Base-by-base conservation (phyloP, 1,284 basidiomycete species). In the Moesziomyces antarcticus region DNA sequence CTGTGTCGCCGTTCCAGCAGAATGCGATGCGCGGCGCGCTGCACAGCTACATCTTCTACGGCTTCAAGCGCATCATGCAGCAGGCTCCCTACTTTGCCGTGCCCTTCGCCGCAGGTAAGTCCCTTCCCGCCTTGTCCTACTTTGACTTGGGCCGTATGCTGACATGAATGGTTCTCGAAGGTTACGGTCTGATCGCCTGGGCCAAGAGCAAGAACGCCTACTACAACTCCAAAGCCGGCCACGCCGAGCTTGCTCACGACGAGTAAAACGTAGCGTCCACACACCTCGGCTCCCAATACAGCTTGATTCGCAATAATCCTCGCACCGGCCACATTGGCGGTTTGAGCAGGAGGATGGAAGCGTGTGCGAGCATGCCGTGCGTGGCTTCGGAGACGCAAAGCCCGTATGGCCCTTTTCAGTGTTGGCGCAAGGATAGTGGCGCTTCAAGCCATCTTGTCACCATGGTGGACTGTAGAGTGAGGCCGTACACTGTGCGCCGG, bases 171-270 rank as follows among this genome's bases (percentile, higher is more conserved):
- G 47, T 53, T 9, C 18, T 13, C 21, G 22, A 59, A 77, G 79
- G 78, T 33, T 82, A 83, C 75, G 73, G 76, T 40, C 72, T 83
- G 48, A 78, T 77, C 67, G 66, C 78, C 21, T 84, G 82, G 81
- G 81, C 75, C 43, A 79, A 77, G 72, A 60, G 69, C 60, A 73
- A 77, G 61, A 77, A 77, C 68, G 77, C 71, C 43, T 84, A 73
- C 75, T 74, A 79, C 67, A 82, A 83, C 77, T 82, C 80, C 22
- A 84, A 84, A 70, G 80, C 75, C 7, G 80, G 80, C 35, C 80
- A 82, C 63, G 71, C 78, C 44, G 78, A 71, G 49, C 63, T 63
- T 51, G 78, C 54, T 56, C 68, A 75, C 56, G 77, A 80, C 48
- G 68, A 81, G 68, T 77, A 73, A 44, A 67, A 16, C 16, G 14